Evolutionary conservation across 1,284 basidiomycete species (phyloP), one percentile per base, ranked within the genome.

Genomic region (Xerocomus nothofagi): DNA sequence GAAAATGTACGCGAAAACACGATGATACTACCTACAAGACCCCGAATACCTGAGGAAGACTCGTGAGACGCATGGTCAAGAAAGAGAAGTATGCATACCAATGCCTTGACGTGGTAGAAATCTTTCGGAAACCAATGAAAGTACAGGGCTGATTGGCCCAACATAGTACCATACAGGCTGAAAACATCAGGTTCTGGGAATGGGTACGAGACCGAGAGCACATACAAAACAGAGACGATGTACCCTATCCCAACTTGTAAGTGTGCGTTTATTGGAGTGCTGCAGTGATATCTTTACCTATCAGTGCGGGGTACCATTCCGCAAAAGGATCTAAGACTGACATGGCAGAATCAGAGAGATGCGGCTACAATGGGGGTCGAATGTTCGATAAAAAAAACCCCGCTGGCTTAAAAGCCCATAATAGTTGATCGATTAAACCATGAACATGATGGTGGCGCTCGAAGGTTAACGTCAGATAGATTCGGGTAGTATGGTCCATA

Each of bases 161-260:
- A 6, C 21, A 45, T n/a, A 8, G 15, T 32, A 14, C 50, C 53
- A 15, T 54, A 53, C 53, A 53, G 53, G 18, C 49, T 44, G 41
- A n/a, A 24, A 39, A 27, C 7, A 7, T 53, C 23, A 43, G n/a
- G 10, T 20, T n/a, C 1, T 3, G 15, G 21, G 27, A 8, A 27
- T n/a, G 12, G n/a, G 24, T 5, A 32, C 18, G n/a, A 20, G 9
- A 18, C 31, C n/a, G 10, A 30, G 24, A 6, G 15, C 20, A 37
- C 52, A 26, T 31, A 54, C 52, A 47, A 51, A 24, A 23, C 21
- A 30, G 51, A 38, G 18, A 53, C 6, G 2, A 20, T 39, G 27
- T 44, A 40, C n/a, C 51, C 51, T 53, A 33, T 18, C 3, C 1
- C 27, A 10, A 21, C 1, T 27, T 21, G 31, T 53, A 17, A 53